These are phyloP conservation scores for Sambucus nigra DNA, from an alignment of 129 eudicot genomes.

Conservation along the genomic window DNA sequence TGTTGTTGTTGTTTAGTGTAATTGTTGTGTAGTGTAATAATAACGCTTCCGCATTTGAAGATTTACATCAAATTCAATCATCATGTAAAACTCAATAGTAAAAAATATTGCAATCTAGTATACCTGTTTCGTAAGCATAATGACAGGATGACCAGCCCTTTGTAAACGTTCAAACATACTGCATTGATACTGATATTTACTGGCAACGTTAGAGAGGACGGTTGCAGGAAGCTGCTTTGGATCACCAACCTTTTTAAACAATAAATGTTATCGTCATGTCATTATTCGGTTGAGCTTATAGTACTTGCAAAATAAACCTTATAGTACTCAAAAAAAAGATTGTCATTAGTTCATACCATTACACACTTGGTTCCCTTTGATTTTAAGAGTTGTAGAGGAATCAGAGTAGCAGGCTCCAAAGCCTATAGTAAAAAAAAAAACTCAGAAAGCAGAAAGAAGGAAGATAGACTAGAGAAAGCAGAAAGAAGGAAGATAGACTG, in stretches of 20 bases:
- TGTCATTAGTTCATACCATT: constrained; percentile 43
- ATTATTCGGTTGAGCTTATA: neutral
- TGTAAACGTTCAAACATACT: constrained; percentile 99
- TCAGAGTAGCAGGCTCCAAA: constrained; percentile 90
- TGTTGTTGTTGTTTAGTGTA: too few species aligned
- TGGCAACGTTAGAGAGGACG: constrained; percentile 85
- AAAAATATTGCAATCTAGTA: neutral
- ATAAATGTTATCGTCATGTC: neutral
- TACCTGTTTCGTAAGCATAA: constrained; percentile 92
- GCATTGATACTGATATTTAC: constrained; percentile 78
- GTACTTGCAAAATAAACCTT: neutral
- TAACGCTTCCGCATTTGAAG: neutral
- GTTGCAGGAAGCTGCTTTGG: constrained; percentile 99
- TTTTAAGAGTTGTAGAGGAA: constrained; percentile 91
- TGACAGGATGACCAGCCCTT: constrained; percentile 89
- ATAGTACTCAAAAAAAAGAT: too few species aligned
- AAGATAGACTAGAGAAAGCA: too few species aligned
- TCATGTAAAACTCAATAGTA: neutral
- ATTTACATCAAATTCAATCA: neutral
- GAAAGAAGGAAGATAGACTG: constrained; percentile 3
- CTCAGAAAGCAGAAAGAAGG: too few species aligned
- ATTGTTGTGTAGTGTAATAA: too few species aligned
- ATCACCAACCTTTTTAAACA: constrained; percentile 83
- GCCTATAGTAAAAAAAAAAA: constrained; percentile 41
- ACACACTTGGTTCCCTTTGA: constrained; percentile 79